Evolutionary conservation across 176 grass and related monocot genomes (phyloP).

Genomic region (Ensete glaucum): DNA sequence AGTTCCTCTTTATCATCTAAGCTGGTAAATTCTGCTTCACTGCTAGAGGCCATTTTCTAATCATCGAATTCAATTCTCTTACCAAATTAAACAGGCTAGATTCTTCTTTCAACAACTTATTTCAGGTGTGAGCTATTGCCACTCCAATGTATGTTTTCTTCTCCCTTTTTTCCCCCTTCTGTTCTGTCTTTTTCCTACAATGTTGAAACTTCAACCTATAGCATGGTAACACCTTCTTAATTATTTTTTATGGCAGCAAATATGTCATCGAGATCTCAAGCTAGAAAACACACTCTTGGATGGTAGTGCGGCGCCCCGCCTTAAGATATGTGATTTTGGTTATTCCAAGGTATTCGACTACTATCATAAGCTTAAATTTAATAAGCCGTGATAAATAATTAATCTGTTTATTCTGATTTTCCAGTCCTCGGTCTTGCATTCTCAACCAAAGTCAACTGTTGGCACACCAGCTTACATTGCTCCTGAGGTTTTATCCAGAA

Average conservation of each 20-base stretch:
- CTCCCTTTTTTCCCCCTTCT: neutral
- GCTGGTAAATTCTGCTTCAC: slow-evolving; percentile 1
- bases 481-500: slow-evolving; percentile 78
- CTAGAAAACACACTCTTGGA: slow-evolving; percentile 97
- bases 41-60: slow-evolving; percentile 15
- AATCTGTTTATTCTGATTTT: neutral
- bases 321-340: slow-evolving; percentile 99
- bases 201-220: neutral
- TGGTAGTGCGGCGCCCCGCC: slow-evolving; percentile 70
- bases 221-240: slow-evolving; percentile 1
- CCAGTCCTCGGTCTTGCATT: slow-evolving; percentile 85
- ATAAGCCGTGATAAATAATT: neutral
- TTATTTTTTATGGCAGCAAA: slow-evolving; percentile 45
- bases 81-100: slow-evolving; percentile 40
- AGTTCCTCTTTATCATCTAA: slow-evolving; percentile 4
- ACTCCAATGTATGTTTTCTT: slow-evolving; percentile 64
- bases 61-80: neutral
- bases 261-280: slow-evolving; percentile 94
- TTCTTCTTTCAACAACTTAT: slow-evolving; percentile 99
- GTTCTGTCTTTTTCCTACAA: neutral
- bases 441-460: slow-evolving; percentile 93
- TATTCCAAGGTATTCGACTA: slow-evolving; percentile 71
- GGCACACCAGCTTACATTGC: slow-evolving; percentile 96
- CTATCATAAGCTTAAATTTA: too few species aligned
- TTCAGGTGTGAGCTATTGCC: slow-evolving; percentile 96